Evolutionary conservation across 2,329 filamentous ascomycete species (phyloP), one percentile per base, ranked within the genome.

Genomic region (Paracoccidioides brasiliensis): DNA sequence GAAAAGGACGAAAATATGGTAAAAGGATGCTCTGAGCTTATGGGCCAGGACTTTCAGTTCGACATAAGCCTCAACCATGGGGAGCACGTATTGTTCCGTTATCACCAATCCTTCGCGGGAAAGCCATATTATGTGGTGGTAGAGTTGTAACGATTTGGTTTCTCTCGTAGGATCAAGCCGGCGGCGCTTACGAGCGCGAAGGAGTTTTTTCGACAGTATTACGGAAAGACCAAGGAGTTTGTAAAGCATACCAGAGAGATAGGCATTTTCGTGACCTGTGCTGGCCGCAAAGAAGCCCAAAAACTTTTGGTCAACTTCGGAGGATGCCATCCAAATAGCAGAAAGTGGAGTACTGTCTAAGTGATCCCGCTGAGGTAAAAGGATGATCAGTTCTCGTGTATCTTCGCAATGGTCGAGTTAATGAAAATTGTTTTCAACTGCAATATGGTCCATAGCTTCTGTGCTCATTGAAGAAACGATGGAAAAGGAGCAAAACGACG

Each of bases 301-400:
- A 73, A 94, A 95, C 75, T 97, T 98, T 75, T 95, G 90, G 71
- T 98, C 93, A 59, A 97, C 89, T 74, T 95, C 89, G 58, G 90
- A 93, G 68, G 90, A 93, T 74, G 93, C 93, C 93, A 97, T 98
- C 70, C 71, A 73, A 68, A 71, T 64, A 62, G 62, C 63, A 57
- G 72, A 64, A 38, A 65, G 58, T 28, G 61, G 64, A 45, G 68
- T 62, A 33, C 62, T 59, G 50, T 65, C 66, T 63, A 64, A 62
- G 55, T 64, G 58, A 58, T 67, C 61, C 60, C 59, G 65, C 57
- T 60, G 52, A 7, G 32, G 53, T 48, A 54, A 57, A 53, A 56
- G 53, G 51, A 28, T 41, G 22, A 58, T 58, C 57, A 61, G 59
- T 48, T 60, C 56, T 50, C 44, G 35, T 51, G 33, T 32, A 38